Conservation (phyloP, 768 basidiomycete species). For the Hemileccinum impolitum region DNA sequence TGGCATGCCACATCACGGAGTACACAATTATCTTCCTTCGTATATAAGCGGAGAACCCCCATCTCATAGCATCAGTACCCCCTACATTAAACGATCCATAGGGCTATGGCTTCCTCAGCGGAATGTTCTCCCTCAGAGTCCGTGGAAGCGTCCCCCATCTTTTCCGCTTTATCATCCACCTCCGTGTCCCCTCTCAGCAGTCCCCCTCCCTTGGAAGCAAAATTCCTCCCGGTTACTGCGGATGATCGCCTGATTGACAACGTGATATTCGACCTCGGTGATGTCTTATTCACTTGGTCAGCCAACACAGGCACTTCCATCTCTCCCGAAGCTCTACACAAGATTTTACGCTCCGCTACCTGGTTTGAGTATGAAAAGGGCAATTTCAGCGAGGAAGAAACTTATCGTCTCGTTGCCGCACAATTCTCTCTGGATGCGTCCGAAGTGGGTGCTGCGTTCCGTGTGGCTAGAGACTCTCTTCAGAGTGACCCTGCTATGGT, state of each 20-base stretch:
- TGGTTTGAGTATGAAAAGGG: slow-evolving; percentile 27
- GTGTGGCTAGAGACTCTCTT: slow-evolving; percentile 6
- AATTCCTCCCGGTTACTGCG: not conserved
- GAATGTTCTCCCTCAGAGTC: not conserved
- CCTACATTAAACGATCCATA: not conserved
- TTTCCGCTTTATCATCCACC: not conserved
- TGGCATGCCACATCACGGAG: too few relatives aligned
- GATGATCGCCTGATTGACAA: slow-evolving; percentile 20
- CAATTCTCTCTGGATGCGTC: slow-evolving; percentile 16
- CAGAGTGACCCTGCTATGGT: slow-evolving; percentile 14
- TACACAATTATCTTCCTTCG: too few relatives aligned
- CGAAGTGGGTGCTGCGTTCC: slow-evolving; percentile 10
- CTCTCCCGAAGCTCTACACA: slow-evolving; percentile 7
- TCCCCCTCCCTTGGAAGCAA: slow-evolving; percentile 2
- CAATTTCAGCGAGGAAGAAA: slow-evolving; percentile 11
- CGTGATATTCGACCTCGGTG: slow-evolving; percentile 21
- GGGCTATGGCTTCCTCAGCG: slow-evolving; percentile 2
- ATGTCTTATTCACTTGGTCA: slow-evolving; percentile 23
- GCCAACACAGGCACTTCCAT: slow-evolving; percentile 13
- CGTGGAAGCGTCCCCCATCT: not conserved
- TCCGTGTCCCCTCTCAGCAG: slow-evolving; percentile 3
- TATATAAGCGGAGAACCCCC: too few relatives aligned
- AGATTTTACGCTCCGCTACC: slow-evolving; percentile 12
- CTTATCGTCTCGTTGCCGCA: slow-evolving; percentile 2
- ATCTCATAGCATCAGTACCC: too few relatives aligned